Base-by-base conservation (phyloP, 1,284 basidiomycete genomes). In the Ustilago loliicola region DNA sequence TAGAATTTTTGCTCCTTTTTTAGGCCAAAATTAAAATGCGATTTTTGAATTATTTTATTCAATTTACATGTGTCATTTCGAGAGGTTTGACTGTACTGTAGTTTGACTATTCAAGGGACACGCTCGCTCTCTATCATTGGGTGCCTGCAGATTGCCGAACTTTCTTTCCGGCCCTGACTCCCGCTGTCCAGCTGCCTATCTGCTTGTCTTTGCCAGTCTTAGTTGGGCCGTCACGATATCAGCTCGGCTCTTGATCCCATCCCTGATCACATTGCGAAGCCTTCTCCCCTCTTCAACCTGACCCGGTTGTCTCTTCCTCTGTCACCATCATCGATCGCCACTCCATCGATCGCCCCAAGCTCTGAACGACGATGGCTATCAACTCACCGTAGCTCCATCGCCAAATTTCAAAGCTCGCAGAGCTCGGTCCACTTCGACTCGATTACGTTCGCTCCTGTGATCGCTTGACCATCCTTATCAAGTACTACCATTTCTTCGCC, bases 111-210 rank as follows among this genome's bases (percentile, higher is more conserved):
- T n/a, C n/a, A n/a, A n/a, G n/a, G n/a, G n/a, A n/a, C n/a, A n/a
- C n/a, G n/a, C 32, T 34, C 32, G 5, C 38, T 40, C 38, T 40
- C 38, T 40, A 9, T 40, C 17, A 29, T 23, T 55, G n/a, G 42
- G 45, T 48, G 45, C 53, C 62, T 57, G 53, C 32, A 64, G 62
- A 65, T 65, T 58, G 62, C 62, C 62, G 55, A 65, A 58, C 56
- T 21, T 11, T 34, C 21, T 27, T 21, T 29, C 45, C 57, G 47
- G 58, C 23, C 58, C 32, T 32, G 55, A 57, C 38, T 40, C 15
- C 3, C 36, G 55, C 6, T 40, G 25, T 23, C 27, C 29, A 5
- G 19, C 36, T 42, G 54, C 36, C n/a, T n/a, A 11, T n/a, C 34
- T 34, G 32, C 32, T 54, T 54, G 54, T 11, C 32, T 21, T 25